These are phyloP conservation scores for Trichoderma guizhouense DNA, from an alignment of 2,329 filamentous ascomycete species.

Conservation along the genomic window DNA sequence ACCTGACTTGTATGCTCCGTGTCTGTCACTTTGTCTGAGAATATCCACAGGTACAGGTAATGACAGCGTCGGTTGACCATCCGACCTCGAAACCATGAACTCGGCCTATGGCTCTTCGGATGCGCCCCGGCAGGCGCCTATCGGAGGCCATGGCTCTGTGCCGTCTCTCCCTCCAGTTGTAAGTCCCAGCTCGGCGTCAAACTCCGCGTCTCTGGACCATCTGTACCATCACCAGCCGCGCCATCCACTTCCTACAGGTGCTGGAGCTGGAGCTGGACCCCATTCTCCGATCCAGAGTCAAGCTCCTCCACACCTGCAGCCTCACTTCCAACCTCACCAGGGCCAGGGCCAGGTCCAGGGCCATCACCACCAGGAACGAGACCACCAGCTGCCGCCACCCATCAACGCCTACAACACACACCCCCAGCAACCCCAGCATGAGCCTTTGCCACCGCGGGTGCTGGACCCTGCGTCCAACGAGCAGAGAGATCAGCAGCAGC, in stretches of 20 bases:
- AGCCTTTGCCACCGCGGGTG: constrained; percentile 6
- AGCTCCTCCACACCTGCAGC: constrained; percentile 24
- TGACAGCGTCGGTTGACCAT: background rate
- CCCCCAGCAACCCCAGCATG: constrained; percentile 10
- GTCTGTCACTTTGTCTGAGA: constrained; percentile 6
- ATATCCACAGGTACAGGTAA: background rate
- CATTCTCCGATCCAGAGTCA: constrained; percentile 17
- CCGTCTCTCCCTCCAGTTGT: constrained; percentile 21
- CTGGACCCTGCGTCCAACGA: background rate
- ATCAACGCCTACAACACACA: background rate
- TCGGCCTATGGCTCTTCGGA: constrained; percentile 31
- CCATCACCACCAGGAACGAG: constrained; percentile 14
- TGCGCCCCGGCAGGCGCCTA: constrained; percentile 32
- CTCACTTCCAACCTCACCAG: constrained; percentile 19
- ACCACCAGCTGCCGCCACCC: constrained; percentile 6
- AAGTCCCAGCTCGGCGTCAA: constrained; percentile 21
- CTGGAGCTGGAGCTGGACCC: constrained; percentile 21
- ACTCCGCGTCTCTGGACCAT: constrained; percentile 20
- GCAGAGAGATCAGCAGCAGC: background rate
- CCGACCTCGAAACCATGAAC: constrained; percentile 28
- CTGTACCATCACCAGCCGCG: constrained; percentile 21
- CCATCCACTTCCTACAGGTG: constrained; percentile 23
- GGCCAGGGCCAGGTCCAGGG: constrained; percentile 8
- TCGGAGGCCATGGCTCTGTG: constrained; percentile 27
- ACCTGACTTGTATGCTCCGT: background rate